Evolutionary conservation across 1,284 basidiomycete genomes (phyloP), one percentile per base, ranked within the genome.

Genomic region (Papiliotrema flavescens): DNA sequence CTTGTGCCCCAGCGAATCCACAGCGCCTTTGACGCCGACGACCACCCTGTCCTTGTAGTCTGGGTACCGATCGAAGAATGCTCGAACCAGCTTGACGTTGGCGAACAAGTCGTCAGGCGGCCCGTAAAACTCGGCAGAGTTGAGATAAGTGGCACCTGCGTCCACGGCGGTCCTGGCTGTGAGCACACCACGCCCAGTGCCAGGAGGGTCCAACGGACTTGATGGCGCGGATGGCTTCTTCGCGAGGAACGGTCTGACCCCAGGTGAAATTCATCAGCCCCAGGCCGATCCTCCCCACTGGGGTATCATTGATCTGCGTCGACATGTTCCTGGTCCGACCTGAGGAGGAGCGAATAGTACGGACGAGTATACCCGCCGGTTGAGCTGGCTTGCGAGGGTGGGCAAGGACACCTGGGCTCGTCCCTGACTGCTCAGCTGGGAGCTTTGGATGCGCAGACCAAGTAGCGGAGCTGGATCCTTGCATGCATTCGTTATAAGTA

Each of bases 11-110:
- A 22, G 26, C 22, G 26, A 17, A 23, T 64, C 44, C 3, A 62
- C 36, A 3, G 77, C 80, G 6, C 81, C 80, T 71, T 81, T 73
- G 42, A 75, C 66, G 32, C 59, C 79, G 28, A 84, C 66, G 53
- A 81, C 76, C 3, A 78, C 73, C 63, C 74, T 79, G 32, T 80
- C 77, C 7, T 72, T 74, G 60, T 81, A 80, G 35, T 79, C 77
- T 0, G 82, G 82, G 60, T 83, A 78, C 44, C 32, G 46, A n/a
- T 57, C 56, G 24, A 66, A 66, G 64, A 69, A 70, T 3, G 60
- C 47, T 3, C 49, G 42, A 39, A 70, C 47, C 8, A 70, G 61
- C 40, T 64, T 54, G 32, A 69, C 51, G 51, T 64, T 66, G 44
- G 60, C 62, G 14, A 42, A 17, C 20, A 51, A 50, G 35, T 59